Evolutionary conservation across 2,329 filamentous ascomycete genomes (phyloP).

Genomic region (Penicillium griseofulvum): DNA sequence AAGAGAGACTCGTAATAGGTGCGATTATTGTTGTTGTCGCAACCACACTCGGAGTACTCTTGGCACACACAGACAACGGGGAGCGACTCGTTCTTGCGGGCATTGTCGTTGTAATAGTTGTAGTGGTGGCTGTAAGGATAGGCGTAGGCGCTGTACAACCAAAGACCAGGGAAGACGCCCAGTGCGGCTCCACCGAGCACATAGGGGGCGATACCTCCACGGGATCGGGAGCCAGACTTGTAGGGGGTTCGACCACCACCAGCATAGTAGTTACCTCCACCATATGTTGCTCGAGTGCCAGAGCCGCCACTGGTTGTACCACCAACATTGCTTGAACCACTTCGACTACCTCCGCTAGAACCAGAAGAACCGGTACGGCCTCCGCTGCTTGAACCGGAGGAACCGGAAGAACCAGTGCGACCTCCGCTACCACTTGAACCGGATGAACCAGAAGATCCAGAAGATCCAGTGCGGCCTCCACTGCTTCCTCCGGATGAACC

Average conservation of each 20-base stretch:
- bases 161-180: conserved; percentile 52
- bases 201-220: conserved; percentile 50
- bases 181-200: conserved; percentile 49
- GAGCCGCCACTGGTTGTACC: conserved; percentile 28
- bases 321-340: conserved; percentile 29
- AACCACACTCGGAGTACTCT: conserved; percentile 55
- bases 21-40: conserved; percentile 51
- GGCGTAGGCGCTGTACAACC: conserved; percentile 55
- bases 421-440: background rate
- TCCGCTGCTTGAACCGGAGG: background rate
- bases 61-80: conserved; percentile 59
- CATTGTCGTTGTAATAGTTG: conserved; percentile 48
- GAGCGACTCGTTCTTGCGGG: conserved; percentile 48
- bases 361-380: background rate
- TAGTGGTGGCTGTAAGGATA: conserved; percentile 53
- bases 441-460: background rate
- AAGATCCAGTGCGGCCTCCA: conserved; percentile 23
- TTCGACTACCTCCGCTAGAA: conserved; percentile 20
- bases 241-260: conserved; percentile 56
- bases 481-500: conserved; percentile 30
- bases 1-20: conserved; percentile 45
- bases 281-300: conserved; percentile 43
- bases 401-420: background rate
- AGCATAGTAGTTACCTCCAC: conserved; percentile 54
- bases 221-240: conserved; percentile 44